Percentiles rank a stretch among this genome's conserved stretches.
phyloP scores from a whole-genome alignment of 2,329 filamentous ascomycete genomes.

The Cryphonectria parasitica region DNA sequence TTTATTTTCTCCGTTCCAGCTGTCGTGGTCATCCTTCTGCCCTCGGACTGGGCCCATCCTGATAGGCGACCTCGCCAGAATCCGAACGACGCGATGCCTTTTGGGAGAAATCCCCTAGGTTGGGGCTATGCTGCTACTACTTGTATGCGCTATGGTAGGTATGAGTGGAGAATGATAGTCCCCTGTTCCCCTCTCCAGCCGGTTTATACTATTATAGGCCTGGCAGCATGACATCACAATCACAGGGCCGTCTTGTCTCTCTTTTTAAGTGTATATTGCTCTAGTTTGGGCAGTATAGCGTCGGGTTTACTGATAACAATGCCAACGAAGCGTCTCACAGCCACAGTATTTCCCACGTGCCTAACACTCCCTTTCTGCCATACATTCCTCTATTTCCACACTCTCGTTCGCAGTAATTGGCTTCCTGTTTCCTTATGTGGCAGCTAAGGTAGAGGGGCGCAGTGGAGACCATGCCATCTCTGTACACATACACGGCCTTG shows the following conservation, averaged over 20 bases:
- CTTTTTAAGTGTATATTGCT: neutral
- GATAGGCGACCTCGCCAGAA: neutral
- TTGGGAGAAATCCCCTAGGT: neutral
- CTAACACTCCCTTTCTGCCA: no score
- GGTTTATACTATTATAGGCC: neutral
- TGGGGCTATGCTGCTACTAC: neutral
- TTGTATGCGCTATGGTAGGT: neutral
- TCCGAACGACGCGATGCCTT: neutral
- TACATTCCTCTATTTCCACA: neutral
- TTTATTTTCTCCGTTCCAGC: neutral
- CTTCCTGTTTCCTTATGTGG: neutral
- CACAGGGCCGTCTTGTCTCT: neutral
- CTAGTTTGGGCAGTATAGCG: neutral
- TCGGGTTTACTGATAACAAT: neutral
- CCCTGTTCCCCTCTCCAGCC: neutral
- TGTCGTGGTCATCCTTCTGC: neutral
- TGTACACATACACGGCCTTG: neutral
- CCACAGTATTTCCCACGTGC: neutral
- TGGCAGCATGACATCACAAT: slow-evolving; percentile 5
- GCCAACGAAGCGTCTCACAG: neutral
- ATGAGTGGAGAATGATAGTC: neutral
- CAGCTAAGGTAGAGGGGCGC: neutral
- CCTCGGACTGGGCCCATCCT: neutral
- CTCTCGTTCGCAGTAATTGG: neutral
- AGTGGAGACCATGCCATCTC: neutral